Percentiles rank a stretch among this genome's conserved stretches.
Evolutionary conservation across 2,329 filamentous ascomycete species (phyloP).

Genomic region (Nothophoma quercina): DNA sequence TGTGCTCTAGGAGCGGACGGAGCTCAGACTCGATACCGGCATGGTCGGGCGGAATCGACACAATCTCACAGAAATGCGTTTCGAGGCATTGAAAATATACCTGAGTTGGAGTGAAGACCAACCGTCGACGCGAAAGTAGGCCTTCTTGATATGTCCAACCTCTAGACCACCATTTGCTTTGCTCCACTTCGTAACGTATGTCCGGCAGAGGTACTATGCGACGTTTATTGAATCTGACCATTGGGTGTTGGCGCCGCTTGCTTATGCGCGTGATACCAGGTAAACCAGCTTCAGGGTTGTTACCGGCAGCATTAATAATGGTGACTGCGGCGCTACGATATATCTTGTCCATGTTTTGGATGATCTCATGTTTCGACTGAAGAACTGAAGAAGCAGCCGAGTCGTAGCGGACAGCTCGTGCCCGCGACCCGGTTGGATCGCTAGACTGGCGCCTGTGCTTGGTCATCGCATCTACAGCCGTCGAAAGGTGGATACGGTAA

Average conservation of each 20-base stretch:
- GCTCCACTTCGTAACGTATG: conserved; percentile 9
- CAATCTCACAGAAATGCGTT: conserved; percentile 1
- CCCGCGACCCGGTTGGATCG: too few relatives aligned
- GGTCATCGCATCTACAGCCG: too few relatives aligned
- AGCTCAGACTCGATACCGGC: too few relatives aligned
- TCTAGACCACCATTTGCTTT: conserved; percentile 46
- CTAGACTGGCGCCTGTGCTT: too few relatives aligned
- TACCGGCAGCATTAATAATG: conserved; percentile 11
- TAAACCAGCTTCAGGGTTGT: conserved; percentile 1
- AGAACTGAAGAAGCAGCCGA: too few relatives aligned
- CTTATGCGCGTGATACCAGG: not conserved
- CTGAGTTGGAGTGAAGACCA: conserved; percentile 46
- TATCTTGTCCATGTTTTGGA: conserved; percentile 14
- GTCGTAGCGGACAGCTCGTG: too few relatives aligned
- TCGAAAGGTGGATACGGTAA: too few relatives aligned
- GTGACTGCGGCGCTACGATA: conserved; percentile 9
- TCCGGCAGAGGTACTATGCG: not conserved
- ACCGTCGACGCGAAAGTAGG: conserved; percentile 46
- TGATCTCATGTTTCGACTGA: conserved; percentile 4
- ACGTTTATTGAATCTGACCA: not conserved
- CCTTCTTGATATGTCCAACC: conserved; percentile 53
- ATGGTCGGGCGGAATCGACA: too few relatives aligned
- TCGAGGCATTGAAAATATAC: conserved; percentile 43
- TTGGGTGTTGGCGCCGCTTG: not conserved
- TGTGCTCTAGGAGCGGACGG: too few relatives aligned